Base-by-base conservation (phyloP, 1,284 basidiomycete species). In the Violaceomyces palustris region DNA sequence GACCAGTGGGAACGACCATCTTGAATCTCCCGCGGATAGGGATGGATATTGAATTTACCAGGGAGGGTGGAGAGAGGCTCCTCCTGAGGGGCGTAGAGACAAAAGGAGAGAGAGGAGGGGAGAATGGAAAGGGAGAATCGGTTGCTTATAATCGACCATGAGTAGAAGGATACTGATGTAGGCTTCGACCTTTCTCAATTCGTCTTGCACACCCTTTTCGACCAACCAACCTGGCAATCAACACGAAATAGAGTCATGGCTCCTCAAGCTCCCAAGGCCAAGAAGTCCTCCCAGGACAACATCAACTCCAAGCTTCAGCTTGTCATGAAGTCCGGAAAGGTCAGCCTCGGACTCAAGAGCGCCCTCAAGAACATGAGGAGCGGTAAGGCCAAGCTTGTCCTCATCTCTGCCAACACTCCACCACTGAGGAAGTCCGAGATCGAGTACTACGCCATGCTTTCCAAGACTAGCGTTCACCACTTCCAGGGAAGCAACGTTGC, bases 371-470 rank as follows among this genome's bases (percentile, higher is more conserved):
- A 89, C 79, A 94, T 98, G 87, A 87, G 94, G 74, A 87, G 79
- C 69, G 93, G 94, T 77, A 96, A 96, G 82, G 94, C 93, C 77
- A 98, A 97, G 80, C 88, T 99, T 70, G 86, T 99, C 73, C 80
- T 99, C 76, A 97, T 99, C 76, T 91, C 93, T 73, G 92, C 90
- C 70, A 99, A 98, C 82, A 96, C 91, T 79, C 94, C 93, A 50
- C 94, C 94, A 59, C 83, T 98, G 63, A 88, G 94, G 78, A 96
- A 96, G 78, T 96, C 92, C 50, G 94, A 99, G 82, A 82, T 99
- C 59, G 94, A 99, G 82, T 99, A 98, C 82, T 98, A 98, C 77
- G 94, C 94, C 79, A 98, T 98, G 93, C 82, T 98, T 70, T 79
- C 66, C 53, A 96, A 96, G 82, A 96, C 92, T 50, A 83, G 85